Percentiles rank a stretch among this genome's conserved stretches.
These are phyloP conservation scores for Ophiostoma pallidulum DNA, from an alignment of 2,329 filamentous ascomycete species.

Conservation along the genomic window DNA sequence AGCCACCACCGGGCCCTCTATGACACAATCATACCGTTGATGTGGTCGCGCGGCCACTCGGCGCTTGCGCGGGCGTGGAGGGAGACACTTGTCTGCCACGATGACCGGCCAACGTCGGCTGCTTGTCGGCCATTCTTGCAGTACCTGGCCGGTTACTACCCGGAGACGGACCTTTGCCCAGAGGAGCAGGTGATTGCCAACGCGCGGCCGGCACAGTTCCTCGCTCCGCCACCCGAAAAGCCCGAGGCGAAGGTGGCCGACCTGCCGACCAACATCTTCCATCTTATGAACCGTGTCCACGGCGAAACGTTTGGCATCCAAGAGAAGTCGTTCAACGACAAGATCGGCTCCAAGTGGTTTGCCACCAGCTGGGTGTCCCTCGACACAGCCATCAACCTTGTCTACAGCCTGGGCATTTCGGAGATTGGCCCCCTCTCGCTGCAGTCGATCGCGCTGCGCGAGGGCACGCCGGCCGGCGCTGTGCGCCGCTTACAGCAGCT, in stretches of 20 bases:
- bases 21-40: conserved; percentile 40
- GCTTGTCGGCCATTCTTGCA: conserved; percentile 38
- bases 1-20: conserved; percentile 37
- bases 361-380: conserved; percentile 62
- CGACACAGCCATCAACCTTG: conserved; percentile 59
- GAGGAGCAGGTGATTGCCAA: conserved; percentile 26
- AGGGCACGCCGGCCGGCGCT: conserved; percentile 47
- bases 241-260: conserved; percentile 1
- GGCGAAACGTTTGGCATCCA: conserved; percentile 30
- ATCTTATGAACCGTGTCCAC: conserved; percentile 25
- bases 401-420: conserved; percentile 61
- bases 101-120: conserved; percentile 33
- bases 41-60: conserved; percentile 39
- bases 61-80: conserved; percentile 40
- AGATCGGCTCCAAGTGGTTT: conserved; percentile 70
- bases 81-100: conserved; percentile 28
- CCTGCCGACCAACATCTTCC: conserved; percentile 10
- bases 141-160: conserved; percentile 38
- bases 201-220: not conserved
- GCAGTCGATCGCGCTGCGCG: conserved; percentile 64
- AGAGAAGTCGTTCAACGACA: conserved; percentile 51
- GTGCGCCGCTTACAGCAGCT: conserved; percentile 51
- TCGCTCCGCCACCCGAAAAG: not conserved
- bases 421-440: conserved; percentile 67
- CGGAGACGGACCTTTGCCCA: conserved; percentile 27